Conservation (phyloP, 148 eudicot genomes). For the Cornus controversa region DNA sequence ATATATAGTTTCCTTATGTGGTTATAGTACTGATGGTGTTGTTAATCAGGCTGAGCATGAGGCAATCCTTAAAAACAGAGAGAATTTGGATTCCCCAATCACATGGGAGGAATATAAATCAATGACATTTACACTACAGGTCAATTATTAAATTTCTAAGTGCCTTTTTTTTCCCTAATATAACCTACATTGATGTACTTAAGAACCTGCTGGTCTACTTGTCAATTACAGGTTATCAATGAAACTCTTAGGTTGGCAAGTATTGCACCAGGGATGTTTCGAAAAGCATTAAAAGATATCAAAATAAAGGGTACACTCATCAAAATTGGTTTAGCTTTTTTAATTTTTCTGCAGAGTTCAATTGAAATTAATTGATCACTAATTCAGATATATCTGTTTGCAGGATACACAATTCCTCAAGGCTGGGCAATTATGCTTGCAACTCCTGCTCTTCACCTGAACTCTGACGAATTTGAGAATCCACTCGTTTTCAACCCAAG, state of each 20-base stretch:
- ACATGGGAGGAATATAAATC: conserved; percentile 65
- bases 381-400: not conserved
- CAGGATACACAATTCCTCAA: conserved; percentile 34
- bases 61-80: conserved; percentile 38
- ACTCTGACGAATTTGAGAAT: conserved; percentile 17
- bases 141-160: not conserved
- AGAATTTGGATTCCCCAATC: conserved; percentile 32
- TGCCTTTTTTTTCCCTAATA: not conserved
- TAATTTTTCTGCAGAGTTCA: not conserved
- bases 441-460: conserved; percentile 23
- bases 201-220: not conserved
- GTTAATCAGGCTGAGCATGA: conserved; percentile 61
- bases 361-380: not conserved
- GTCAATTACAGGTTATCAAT: conserved; percentile 23
- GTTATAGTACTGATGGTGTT: not conserved
- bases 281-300: conserved; percentile 28
- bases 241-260: conserved; percentile 33
- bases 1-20: not conserved
- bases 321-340: too few relatives aligned
- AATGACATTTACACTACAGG: conserved; percentile 63
- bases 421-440: conserved; percentile 32
- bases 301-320: conserved; percentile 13
- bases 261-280: conserved; percentile 25
- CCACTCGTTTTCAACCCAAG: conserved; percentile 31
- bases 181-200: not conserved